phyloP scores from a whole-genome alignment of 352 stramenopile species.

The Phytophthora colocasiae region DNA sequence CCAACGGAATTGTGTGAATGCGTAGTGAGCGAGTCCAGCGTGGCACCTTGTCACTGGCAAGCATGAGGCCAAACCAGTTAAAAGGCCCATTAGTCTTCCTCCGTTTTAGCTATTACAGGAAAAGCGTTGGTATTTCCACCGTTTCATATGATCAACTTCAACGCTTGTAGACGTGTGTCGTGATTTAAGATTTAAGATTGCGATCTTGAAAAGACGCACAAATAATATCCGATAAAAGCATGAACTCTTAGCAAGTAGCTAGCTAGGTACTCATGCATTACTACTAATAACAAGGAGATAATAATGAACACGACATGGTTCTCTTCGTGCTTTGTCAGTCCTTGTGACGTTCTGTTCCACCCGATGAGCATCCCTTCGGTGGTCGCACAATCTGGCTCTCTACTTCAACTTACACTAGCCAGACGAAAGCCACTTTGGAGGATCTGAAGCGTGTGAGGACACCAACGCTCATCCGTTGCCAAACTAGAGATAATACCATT shows the following conservation, averaged over 20 bases:
- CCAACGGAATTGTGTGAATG: slow-evolving; percentile 19
- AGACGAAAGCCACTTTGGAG: background rate
- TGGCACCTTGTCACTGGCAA: background rate
- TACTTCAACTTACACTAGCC: slow-evolving; percentile 24
- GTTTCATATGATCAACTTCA: slow-evolving; percentile 26
- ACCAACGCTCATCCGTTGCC: slow-evolving; percentile 4
- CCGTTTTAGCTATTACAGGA: background rate
- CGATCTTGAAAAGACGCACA: slow-evolving; percentile 29
- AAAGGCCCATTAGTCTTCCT: too few relatives aligned
- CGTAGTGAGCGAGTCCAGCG: background rate
- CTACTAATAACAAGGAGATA: too few relatives aligned
- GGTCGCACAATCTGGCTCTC: slow-evolving; percentile 13
- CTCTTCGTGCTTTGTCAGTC: background rate
- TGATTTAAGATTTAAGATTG: slow-evolving; percentile 31
- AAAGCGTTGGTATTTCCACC: slow-evolving; percentile 17
- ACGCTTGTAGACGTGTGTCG: slow-evolving; percentile 16
- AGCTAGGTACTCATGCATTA: too few relatives aligned
- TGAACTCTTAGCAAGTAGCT: too few relatives aligned
- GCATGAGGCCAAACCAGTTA: background rate
- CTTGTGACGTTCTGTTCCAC: background rate
- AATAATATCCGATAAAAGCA: slow-evolving; percentile 8
- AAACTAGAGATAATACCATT: slow-evolving; percentile 12
- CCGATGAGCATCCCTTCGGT: slow-evolving; percentile 9
- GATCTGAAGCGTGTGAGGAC: slow-evolving; percentile 1
- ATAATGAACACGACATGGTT: too few relatives aligned